Evolutionary conservation across 768 basidiomycete genomes (phyloP), one percentile per base, ranked within the genome.

Genomic region (Auriscalpium vulgare): DNA sequence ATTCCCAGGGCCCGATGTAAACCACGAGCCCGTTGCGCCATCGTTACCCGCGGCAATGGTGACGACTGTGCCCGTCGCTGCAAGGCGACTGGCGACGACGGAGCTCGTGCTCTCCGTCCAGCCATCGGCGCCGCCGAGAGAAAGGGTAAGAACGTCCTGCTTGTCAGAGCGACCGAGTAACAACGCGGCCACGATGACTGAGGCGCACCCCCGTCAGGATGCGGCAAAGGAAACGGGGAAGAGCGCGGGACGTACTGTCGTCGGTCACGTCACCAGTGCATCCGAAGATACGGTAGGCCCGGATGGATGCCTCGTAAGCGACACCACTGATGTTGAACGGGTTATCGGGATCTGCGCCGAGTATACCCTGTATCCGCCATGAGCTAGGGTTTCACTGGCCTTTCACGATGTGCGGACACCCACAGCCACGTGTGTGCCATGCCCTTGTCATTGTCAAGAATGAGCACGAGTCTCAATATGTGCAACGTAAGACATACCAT

Each of bases 311-410:
- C 1, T 76, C 74, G 56, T 78, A 85, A 3, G 87, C 86, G 43
- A 86, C 85, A 54, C 88, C 88, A 49, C 79, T 81, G 63, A 88
- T 80, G 68, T 82, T 82, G 72, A 80, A 85, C 37, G 67, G 63
- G 63, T 87, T 88, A 47, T 71, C 77, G 1, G 80, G 78, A 57
- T 82, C 70, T 16, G 82, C 81, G 13, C 80, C 85, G 53, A 86
- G 77, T 63, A 86, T 85, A 11, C 83, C 86, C 68, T 68, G 47
- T 2, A 3, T 17, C 34, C 64, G 45, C 62, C 78, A 78, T 14
- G 76, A 75, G 36, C 83, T 81, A 61, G 83, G 82, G 1, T 81
- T 82, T 43, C 81, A 80, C 57, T 79, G 77, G 13, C 75, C 74
- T 56, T 62, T 52, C 40, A 43, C 11, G 40, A 13, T 17, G 3